Conservation (phyloP, 148 eudicot species). For the Rhododendron williamsianum region DNA sequence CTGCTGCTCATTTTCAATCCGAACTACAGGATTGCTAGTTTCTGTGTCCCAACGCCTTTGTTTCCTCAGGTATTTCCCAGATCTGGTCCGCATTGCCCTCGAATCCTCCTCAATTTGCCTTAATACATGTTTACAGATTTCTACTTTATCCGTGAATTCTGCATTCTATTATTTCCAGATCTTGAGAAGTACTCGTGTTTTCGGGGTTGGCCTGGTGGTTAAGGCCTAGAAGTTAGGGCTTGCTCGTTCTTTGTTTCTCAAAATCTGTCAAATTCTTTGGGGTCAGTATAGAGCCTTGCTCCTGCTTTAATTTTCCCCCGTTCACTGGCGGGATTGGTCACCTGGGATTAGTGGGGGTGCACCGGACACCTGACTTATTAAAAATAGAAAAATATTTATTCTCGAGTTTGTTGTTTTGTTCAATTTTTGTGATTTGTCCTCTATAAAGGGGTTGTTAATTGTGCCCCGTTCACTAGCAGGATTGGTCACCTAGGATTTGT, state of each 20-base stretch:
- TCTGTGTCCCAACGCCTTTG: neutral
- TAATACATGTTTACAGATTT: neutral
- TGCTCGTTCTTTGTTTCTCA: too few species aligned
- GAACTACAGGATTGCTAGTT: constrained; percentile 16
- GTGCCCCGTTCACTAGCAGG: too few species aligned
- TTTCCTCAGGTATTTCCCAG: constrained; percentile 26
- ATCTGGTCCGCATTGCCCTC: constrained; percentile 28
- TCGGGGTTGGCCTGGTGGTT: neutral
- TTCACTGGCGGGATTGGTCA: too few species aligned
- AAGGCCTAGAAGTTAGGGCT: neutral
- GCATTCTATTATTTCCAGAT: neutral
- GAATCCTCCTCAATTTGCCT: neutral
- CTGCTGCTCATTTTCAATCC: neutral
- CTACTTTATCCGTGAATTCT: neutral
- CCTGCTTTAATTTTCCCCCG: too few species aligned
- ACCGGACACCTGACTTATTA: too few species aligned
- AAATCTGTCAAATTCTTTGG: too few species aligned
- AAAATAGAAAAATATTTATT: too few species aligned
- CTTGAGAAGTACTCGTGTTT: neutral
- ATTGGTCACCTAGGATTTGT: too few species aligned
- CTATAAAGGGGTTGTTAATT: neutral
- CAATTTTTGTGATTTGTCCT: neutral
- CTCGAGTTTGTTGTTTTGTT: neutral
- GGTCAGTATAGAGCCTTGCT: too few species aligned
- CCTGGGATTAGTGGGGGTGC: too few species aligned